Evolutionary conservation across 2,329 filamentous ascomycete genomes (phyloP).

Genomic region (Botrytis tulipae): DNA sequence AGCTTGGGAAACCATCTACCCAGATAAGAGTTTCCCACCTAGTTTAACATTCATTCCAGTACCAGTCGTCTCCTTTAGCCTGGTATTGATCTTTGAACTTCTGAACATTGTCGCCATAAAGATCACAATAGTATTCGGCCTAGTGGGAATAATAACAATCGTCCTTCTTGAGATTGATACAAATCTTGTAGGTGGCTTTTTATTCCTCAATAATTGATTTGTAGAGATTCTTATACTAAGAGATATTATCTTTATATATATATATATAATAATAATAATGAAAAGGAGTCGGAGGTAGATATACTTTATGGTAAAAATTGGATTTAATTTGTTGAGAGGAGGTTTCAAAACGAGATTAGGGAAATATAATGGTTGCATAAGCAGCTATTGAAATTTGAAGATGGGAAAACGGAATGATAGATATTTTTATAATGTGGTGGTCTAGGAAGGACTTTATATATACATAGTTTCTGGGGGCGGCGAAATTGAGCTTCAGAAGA

Average conservation of each 20-base stretch:
- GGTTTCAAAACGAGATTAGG: not conserved
- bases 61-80: not conserved
- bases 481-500: not conserved
- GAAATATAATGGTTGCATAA: not conserved
- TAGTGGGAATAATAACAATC: constrained; percentile 1
- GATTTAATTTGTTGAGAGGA: not conserved
- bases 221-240: no score
- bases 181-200: not conserved
- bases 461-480: no score
- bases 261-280: no score
- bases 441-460: not conserved
- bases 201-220: not conserved
- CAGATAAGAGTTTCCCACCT: not conserved
- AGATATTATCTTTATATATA: no score
- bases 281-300: not conserved
- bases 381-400: not conserved
- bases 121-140: not conserved
- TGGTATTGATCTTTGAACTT: not conserved
- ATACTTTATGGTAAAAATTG: not conserved
- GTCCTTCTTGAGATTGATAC: not conserved
- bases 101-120: not conserved
- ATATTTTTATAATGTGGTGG: not conserved
- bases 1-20: not conserved
- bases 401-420: not conserved
- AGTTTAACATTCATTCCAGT: not conserved